Evolutionary conservation across 306 rosid genomes (phyloP).

Genomic region (Castanopsis chinensis): DNA sequence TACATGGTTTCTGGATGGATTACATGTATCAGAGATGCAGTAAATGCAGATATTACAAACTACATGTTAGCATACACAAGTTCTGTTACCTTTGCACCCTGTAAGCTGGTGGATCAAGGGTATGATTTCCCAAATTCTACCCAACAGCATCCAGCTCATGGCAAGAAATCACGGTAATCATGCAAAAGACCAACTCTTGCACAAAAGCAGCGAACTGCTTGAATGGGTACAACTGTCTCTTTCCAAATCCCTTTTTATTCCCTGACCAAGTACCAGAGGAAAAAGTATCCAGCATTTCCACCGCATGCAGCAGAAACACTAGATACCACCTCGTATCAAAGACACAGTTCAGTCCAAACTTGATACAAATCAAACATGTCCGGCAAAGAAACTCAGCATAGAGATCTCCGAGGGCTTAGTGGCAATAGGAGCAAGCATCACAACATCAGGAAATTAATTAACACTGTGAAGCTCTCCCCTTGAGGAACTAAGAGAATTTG

Average conservation of each 20-base stretch:
- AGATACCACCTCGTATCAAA: neutral
- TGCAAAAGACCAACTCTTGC: conserved; percentile 21
- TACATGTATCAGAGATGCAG: conserved; percentile 3
- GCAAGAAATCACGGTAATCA: conserved; percentile 23
- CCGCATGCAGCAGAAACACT: no score
- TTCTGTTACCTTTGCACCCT: conserved; percentile 13
- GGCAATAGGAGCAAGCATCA: conserved; percentile 26
- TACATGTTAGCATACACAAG: neutral
- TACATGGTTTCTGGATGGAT: conserved; percentile 21
- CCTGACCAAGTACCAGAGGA: neutral
- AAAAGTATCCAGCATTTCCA: no score
- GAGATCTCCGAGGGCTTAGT: conserved; percentile 19
- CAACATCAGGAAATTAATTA: conserved; percentile 10
- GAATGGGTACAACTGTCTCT: conserved; percentile 16
- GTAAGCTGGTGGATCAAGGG: conserved; percentile 24
- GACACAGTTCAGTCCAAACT: conserved; percentile 9
- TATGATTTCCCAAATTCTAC: conserved; percentile 33
- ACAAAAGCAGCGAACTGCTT: neutral
- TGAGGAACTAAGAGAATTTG: conserved; percentile 32
- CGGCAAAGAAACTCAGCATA: neutral
- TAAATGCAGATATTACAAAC: neutral
- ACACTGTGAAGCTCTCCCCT: conserved; percentile 20
- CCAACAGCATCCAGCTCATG: conserved; percentile 37
- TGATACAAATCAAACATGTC: neutral
- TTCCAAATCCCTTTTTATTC: conserved; percentile 20